Conservation (phyloP, 2,329 filamentous ascomycete species). For the Diaporthe capsici region DNA sequence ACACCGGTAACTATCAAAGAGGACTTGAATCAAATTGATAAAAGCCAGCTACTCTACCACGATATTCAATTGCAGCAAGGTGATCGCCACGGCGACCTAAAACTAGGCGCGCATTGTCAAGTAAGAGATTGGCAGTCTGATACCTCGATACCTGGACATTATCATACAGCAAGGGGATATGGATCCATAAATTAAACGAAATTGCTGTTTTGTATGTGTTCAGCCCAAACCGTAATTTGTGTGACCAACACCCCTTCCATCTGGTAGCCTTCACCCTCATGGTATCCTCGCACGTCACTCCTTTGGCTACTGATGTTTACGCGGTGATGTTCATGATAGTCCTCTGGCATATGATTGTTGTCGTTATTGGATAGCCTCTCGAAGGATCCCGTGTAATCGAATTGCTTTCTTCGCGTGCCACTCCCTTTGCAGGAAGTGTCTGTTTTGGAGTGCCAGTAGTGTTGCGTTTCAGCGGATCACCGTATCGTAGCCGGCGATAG, state of each 20-base stretch:
- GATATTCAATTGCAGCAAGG: no score
- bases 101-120: no score
- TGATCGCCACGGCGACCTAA: no score
- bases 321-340: neutral
- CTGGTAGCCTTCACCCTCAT: neutral
- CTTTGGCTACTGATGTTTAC: neutral
- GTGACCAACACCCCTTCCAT: neutral
- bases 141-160: no score
- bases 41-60: no score
- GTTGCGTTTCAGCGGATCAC: constrained; percentile 1
- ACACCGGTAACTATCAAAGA: no score
- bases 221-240: neutral
- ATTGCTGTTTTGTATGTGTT: neutral
- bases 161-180: neutral
- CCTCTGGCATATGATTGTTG: neutral
- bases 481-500: constrained; percentile 43
- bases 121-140: no score
- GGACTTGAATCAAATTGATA: no score
- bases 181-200: neutral
- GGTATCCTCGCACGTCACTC: no score
- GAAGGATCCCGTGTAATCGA: neutral
- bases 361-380: neutral
- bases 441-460: neutral
- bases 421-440: neutral
- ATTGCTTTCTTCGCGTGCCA: neutral